These are phyloP conservation scores for Pouteria campechiana DNA, from an alignment of 179 eudicot species.

Conservation along the genomic window DNA sequence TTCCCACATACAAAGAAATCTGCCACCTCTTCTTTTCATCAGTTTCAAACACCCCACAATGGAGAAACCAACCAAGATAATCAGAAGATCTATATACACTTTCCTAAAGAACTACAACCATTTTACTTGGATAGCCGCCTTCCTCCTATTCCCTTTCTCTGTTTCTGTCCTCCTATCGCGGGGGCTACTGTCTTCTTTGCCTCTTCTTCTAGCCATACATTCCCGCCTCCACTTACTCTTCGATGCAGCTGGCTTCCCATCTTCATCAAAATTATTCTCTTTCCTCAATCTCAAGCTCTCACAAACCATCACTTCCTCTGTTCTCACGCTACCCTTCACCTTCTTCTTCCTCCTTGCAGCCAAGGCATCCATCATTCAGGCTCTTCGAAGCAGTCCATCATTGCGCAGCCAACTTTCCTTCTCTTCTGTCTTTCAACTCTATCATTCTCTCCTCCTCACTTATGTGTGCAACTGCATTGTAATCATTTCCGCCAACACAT, in stretches of 20 bases:
- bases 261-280: slow-evolving; percentile 27
- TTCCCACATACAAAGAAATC: too few species aligned
- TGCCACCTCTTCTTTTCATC: too few species aligned
- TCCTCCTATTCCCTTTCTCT: slow-evolving; percentile 45
- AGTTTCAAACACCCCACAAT: too few species aligned
- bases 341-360: slow-evolving; percentile 60
- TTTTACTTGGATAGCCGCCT: slow-evolving; percentile 31
- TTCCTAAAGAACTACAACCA: slow-evolving; percentile 37
- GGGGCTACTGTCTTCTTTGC: slow-evolving; percentile 16
- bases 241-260: slow-evolving; percentile 28
- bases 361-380: slow-evolving; percentile 41
- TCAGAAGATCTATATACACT: slow-evolving; percentile 33
- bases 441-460: slow-evolving; percentile 34
- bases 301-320: slow-evolving; percentile 40
- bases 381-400: too few species aligned
- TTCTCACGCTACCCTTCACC: slow-evolving; percentile 47
- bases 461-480: slow-evolving; percentile 48
- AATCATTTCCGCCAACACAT: slow-evolving; percentile 49
- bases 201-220: slow-evolving; percentile 19
- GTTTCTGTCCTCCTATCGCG: slow-evolving; percentile 40
- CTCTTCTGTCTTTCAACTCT: slow-evolving; percentile 12
- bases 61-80: slow-evolving; percentile 28
- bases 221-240: slow-evolving; percentile 23
- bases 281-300: slow-evolving; percentile 55
- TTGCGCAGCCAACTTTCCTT: too few species aligned